These are phyloP conservation scores for Lodderomyces elongisporus DNA, from an alignment of 1,139 yeast species.

Conservation along the genomic window DNA sequence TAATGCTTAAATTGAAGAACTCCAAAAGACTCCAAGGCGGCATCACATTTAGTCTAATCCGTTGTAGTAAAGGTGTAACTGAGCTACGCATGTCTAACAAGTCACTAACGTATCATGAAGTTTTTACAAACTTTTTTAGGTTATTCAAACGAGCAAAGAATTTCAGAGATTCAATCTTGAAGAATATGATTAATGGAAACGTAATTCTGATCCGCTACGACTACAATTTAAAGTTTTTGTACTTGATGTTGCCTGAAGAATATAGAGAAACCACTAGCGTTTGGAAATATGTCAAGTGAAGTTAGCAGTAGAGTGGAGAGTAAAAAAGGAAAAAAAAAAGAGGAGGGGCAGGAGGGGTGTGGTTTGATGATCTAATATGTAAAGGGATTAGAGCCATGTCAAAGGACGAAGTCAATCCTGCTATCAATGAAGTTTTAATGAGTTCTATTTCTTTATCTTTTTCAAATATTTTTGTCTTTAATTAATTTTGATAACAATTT, in stretches of 20 bases:
- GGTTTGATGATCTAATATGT: no score
- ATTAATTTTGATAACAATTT: no score
- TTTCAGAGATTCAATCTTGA: conserved; percentile 24
- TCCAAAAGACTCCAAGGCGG: conserved; percentile 91
- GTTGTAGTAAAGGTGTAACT: conserved; percentile 14
- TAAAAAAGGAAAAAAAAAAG: no score
- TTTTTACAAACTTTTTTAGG: conserved; percentile 31
- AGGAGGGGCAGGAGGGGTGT: no score
- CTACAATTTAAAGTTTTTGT: conserved; percentile 30
- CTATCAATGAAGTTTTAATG: no score
- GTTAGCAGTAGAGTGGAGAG: not conserved
- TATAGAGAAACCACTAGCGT: conserved; percentile 26
- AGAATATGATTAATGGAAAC: conserved; percentile 29
- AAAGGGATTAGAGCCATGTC: no score
- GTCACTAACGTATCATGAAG: conserved; percentile 35
- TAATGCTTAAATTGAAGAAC: conserved; percentile 74
- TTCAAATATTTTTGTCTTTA: no score
- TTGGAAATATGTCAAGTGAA: conserved; percentile 23
- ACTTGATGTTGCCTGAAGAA: conserved; percentile 40
- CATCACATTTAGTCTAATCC: conserved; percentile 38
- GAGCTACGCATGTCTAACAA: conserved; percentile 34
- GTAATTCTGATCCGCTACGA: conserved; percentile 27
- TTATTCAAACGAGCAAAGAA: conserved; percentile 30
- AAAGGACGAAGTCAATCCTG: no score
- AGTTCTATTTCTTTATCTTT: no score